Evolutionary conservation across 202 grass and related monocot species (phyloP).

Genomic region (Zoysia matrella): DNA sequence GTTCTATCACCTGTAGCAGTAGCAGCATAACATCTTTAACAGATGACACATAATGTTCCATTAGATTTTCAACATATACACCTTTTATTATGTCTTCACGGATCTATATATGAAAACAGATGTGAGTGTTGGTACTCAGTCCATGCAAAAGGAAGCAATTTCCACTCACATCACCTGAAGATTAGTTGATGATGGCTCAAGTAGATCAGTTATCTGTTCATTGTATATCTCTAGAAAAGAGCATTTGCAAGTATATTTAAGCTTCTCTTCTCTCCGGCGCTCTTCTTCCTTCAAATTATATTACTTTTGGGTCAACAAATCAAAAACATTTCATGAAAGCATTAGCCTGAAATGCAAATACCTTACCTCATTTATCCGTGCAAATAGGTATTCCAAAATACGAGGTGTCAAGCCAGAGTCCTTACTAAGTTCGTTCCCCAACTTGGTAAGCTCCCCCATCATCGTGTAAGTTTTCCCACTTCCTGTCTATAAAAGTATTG

Average conservation of each 20-base stretch:
- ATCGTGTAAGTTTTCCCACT: conserved; percentile 96
- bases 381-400: conserved; percentile 86
- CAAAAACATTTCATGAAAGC: conserved; percentile 11
- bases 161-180: conserved; percentile 60
- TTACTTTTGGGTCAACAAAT: conserved; percentile 16
- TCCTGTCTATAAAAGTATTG: conserved; percentile 61
- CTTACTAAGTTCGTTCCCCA: conserved; percentile 53
- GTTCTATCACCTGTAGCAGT: conserved; percentile 72
- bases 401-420: conserved; percentile 83
- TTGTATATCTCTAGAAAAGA: conserved; percentile 97
- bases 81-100: conserved; percentile 94
- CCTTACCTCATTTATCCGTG: conserved; percentile 78
- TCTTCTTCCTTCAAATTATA: conserved; percentile 73
- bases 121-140: conserved; percentile 29
- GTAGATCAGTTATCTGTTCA: conserved; percentile 96
- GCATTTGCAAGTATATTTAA: conserved; percentile 88
- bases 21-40: conserved; percentile 79
- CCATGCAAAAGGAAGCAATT: conserved; percentile 25
- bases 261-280: conserved; percentile 58
- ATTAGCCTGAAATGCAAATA: conserved; percentile 17
- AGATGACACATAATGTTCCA: conserved; percentile 73
- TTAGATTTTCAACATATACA: conserved; percentile 90
- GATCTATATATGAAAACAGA: conserved; percentile 62
- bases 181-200: conserved; percentile 84
- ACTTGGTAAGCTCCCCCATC: conserved; percentile 81